Conservation (phyloP, 2,329 filamentous ascomycete genomes). For the Exutisphaerella laricina region DNA sequence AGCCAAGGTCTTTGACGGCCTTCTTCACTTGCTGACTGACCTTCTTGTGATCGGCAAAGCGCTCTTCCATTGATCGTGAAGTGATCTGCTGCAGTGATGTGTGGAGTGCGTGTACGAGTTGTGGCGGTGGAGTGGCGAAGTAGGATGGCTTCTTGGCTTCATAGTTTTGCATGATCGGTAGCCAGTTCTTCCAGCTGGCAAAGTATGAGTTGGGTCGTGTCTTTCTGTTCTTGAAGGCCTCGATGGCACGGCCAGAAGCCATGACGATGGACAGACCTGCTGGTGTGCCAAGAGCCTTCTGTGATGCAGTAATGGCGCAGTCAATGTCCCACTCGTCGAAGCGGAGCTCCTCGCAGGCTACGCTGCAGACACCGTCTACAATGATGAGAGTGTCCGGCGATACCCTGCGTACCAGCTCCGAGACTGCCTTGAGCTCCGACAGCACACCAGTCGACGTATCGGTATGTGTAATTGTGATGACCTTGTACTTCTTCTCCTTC, state of each 20-base stretch:
- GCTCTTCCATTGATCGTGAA: slow-evolving; percentile 68
- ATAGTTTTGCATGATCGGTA: slow-evolving; percentile 98
- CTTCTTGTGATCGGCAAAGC: slow-evolving; percentile 74
- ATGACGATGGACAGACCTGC: slow-evolving; percentile 92
- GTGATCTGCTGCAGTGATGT: slow-evolving; percentile 83
- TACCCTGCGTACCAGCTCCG: slow-evolving; percentile 75
- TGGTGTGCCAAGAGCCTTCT: slow-evolving; percentile 95
- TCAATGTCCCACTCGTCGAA: slow-evolving; percentile 96
- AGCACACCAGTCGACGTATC: slow-evolving; percentile 96
- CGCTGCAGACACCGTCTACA: slow-evolving; percentile 95
- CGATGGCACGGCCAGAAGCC: slow-evolving; percentile 82
- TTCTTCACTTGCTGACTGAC: slow-evolving; percentile 83
- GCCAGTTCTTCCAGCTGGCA: slow-evolving; percentile 94
- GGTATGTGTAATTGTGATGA: slow-evolving; percentile 91
- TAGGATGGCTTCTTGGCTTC: slow-evolving; percentile 96
- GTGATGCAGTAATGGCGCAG: slow-evolving; percentile 85
- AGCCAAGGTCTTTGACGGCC: slow-evolving; percentile 69
- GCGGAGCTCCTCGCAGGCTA: slow-evolving; percentile 89
- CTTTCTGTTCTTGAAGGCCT: slow-evolving; percentile 73
- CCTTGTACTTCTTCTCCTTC: slow-evolving; percentile 86
- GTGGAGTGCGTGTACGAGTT: slow-evolving; percentile 88
- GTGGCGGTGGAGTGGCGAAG: slow-evolving; percentile 93
- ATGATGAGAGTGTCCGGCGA: slow-evolving; percentile 87
- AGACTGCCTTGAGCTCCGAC: slow-evolving; percentile 78
- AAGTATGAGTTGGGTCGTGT: slow-evolving; percentile 84